Evolutionary conservation across 192 early-diverging fungal genomes (phyloP).

Genomic region (Coemansia brasiliensis): DNA sequence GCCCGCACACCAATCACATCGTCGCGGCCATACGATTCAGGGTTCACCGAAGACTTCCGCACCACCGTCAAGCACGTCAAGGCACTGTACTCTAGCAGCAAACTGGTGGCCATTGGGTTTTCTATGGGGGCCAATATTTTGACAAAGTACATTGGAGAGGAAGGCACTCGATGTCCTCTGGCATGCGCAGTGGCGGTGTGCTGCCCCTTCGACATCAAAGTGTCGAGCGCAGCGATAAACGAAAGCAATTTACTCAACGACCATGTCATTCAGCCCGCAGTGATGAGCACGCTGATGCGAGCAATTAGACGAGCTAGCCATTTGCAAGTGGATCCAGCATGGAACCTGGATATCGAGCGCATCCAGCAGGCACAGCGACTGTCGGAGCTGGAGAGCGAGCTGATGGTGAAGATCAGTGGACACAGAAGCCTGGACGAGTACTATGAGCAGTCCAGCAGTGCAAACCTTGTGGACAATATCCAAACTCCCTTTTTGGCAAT

Average conservation of each 20-base stretch:
- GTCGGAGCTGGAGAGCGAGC: slow-evolving; percentile 77
- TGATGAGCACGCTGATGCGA: slow-evolving; percentile 58
- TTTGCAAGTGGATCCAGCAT: slow-evolving; percentile 33
- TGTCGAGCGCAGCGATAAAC: slow-evolving; percentile 47
- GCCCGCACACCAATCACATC: slow-evolving; percentile 73
- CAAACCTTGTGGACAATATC: slow-evolving; percentile 59
- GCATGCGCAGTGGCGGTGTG: slow-evolving; percentile 72
- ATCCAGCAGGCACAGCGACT: slow-evolving; percentile 62
- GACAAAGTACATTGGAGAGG: slow-evolving; percentile 84
- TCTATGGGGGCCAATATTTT: slow-evolving; percentile 91
- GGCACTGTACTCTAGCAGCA: slow-evolving; percentile 55
- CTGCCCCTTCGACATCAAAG: slow-evolving; percentile 82
- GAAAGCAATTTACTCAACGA: slow-evolving; percentile 57
- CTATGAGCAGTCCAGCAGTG: slow-evolving; percentile 62
- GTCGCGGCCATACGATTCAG: slow-evolving; percentile 73
- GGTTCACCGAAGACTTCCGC: slow-evolving; percentile 73
- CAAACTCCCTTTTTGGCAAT: slow-evolving; percentile 78
- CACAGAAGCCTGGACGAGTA: slow-evolving; percentile 80
- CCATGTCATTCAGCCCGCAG: slow-evolving; percentile 58
- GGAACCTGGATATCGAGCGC: slow-evolving; percentile 46
- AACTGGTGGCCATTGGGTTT: slow-evolving; percentile 81
- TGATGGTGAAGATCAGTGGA: slow-evolving; percentile 67
- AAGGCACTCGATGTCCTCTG: slow-evolving; percentile 66
- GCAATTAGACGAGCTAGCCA: slow-evolving; percentile 48
- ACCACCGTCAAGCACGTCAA: slow-evolving; percentile 14